phyloP scores from a whole-genome alignment of 2,329 filamentous ascomycete genomes.

The Sporothrix euskadiensis region DNA sequence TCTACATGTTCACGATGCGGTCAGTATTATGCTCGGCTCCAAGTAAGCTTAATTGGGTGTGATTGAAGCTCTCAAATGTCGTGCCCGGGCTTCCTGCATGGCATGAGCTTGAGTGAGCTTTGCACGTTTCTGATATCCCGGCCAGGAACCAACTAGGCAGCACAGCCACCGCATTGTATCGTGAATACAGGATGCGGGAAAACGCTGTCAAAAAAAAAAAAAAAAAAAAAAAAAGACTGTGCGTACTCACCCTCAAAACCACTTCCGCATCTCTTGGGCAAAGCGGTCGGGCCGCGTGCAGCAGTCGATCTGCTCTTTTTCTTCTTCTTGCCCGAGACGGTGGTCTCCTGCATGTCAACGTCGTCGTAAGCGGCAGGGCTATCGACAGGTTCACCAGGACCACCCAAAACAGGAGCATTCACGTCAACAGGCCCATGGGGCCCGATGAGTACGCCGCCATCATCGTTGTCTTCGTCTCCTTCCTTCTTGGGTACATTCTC shows the following conservation, averaged over 20 bases:
- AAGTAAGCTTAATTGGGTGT: not conserved
- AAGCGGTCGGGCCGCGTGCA: slow-evolving; percentile 45
- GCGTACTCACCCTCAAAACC: slow-evolving; percentile 64
- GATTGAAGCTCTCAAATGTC: not conserved
- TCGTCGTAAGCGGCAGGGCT: not conserved
- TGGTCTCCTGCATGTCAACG: slow-evolving; percentile 17
- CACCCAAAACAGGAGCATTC: not conserved
- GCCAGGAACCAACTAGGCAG: not conserved
- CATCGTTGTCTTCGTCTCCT: not conserved
- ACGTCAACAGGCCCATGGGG: not conserved
- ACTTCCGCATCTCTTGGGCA: slow-evolving; percentile 51
- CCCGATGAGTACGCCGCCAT: not conserved
- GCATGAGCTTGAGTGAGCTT: not conserved
- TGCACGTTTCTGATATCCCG: not conserved
- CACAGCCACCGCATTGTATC: slow-evolving; percentile 2
- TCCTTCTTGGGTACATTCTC: not conserved
- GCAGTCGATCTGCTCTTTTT: slow-evolving; percentile 45
- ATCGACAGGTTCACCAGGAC: not conserved
- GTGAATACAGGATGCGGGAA: not conserved
- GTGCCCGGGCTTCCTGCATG: not conserved
- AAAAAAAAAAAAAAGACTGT: not conserved
- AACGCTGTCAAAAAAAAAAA: no score
- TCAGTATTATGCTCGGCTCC: not conserved
- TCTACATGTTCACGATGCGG: slow-evolving; percentile 45
- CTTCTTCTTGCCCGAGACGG: slow-evolving; percentile 37